Evolutionary conservation across 2,329 filamentous ascomycete species (phyloP), one percentile per base, ranked within the genome.

Genomic region (Claviceps sorghi): DNA sequence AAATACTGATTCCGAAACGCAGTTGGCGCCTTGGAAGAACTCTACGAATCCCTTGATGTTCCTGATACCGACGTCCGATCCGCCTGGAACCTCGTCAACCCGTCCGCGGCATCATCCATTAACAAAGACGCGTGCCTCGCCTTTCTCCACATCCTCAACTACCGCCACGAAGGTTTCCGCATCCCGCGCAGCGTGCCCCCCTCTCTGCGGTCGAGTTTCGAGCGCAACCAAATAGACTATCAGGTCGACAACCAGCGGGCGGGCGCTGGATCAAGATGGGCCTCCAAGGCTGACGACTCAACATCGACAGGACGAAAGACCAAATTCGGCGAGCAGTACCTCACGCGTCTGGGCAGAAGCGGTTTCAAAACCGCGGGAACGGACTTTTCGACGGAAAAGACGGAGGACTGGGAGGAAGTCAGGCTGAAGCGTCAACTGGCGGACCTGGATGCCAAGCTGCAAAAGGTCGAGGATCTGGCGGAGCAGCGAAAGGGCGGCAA

Each of bases 371-470:
- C 86, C 9, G 75, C 84, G 42, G 93, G 93, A 29, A 98, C 93
- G 1, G 90, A 98, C 71, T 97, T 97, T 66, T 85, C 82, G 54
- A 77, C 79, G 40, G 85, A 87, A 57, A 87, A 89, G 65, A 86
- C 86, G 55, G 91, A 94, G 62, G 93, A 98, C 65, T 97, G 93
- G 89, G 93, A 98, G 69, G 93, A 97, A 69, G 93, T 97, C 45
- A 80, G 90, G 51, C 76, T 98, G 58, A 91, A 94, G 76, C 90
- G 93, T 65, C 89, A 97, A 69, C 79, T 98, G 34, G 78, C 82
- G 26, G 91, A 97, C 60, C 73, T 98, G 30, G 90, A 98, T 61
- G 78, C 84, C 53, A 95, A 94, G 73, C 84, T 96, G 56, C 81
- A 83, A 38, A 83, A 85, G 54, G 84, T 95, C 1, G 89, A 94